Conservation (phyloP, 2,329 filamentous ascomycete genomes). For the Venturia carpophila region DNA sequence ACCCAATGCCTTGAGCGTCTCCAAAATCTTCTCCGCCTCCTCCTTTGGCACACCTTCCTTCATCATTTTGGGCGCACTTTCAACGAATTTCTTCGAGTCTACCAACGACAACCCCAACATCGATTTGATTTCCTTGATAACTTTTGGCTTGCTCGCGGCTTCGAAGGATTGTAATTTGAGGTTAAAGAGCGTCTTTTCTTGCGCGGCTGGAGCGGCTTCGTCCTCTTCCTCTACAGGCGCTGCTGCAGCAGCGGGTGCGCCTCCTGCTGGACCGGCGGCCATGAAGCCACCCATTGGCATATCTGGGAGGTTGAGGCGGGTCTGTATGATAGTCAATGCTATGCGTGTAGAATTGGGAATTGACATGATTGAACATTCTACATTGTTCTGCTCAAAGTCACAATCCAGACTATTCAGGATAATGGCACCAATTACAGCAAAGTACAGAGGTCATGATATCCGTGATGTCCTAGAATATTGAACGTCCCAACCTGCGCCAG, state of each 20-base stretch:
- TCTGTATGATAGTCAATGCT: constrained; percentile 42
- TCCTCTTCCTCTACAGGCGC: constrained; percentile 61
- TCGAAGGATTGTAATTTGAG: constrained; percentile 91
- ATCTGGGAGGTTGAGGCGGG: constrained; percentile 94
- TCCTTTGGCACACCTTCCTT: constrained; percentile 99
- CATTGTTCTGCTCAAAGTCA: background rate
- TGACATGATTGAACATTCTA: background rate
- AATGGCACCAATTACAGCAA: background rate
- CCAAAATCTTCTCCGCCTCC: constrained; percentile 97
- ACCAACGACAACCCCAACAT: constrained; percentile 92
- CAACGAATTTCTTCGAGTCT: constrained; percentile 99
- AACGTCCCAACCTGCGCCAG: background rate
- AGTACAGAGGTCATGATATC: background rate
- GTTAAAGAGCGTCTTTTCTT: constrained; percentile 95
- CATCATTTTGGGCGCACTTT: constrained; percentile 95
- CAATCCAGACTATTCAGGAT: background rate
- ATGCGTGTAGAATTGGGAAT: background rate
- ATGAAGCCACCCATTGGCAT: constrained; percentile 90
- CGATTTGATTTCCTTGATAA: constrained; percentile 99
- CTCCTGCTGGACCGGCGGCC: constrained; percentile 55
- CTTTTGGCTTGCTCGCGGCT: constrained; percentile 83
- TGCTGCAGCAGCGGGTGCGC: constrained; percentile 58
- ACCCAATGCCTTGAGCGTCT: constrained; percentile 85
- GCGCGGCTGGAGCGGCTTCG: constrained; percentile 78
- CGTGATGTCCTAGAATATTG: background rate